Evolutionary conservation across 2,329 filamentous ascomycete species (phyloP).

Genomic region (Penicillium oxalicum): DNA sequence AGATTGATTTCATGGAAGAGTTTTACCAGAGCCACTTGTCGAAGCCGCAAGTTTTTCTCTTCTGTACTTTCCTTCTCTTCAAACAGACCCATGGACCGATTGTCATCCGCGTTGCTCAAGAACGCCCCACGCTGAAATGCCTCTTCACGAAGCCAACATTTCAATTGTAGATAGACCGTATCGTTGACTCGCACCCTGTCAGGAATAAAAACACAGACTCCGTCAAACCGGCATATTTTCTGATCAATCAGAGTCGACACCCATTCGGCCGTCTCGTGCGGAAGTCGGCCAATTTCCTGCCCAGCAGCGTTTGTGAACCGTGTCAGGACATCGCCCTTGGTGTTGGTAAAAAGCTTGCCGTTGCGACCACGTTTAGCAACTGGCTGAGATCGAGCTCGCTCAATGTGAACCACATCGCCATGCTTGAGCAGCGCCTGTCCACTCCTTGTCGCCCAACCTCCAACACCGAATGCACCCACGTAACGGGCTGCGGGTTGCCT

Average conservation of each 20-base stretch:
- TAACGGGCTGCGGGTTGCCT: slow-evolving; percentile 58
- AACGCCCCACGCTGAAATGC: slow-evolving; percentile 66
- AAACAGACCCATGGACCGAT: slow-evolving; percentile 67
- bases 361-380: slow-evolving; percentile 45
- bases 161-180: slow-evolving; percentile 84
- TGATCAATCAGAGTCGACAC: slow-evolving; percentile 90
- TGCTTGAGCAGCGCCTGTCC: slow-evolving; percentile 69
- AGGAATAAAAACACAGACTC: slow-evolving; percentile 80
- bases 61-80: slow-evolving; percentile 80
- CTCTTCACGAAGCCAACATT: slow-evolving; percentile 65
- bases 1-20: slow-evolving; percentile 86
- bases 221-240: slow-evolving; percentile 79
- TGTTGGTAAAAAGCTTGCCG: slow-evolving; percentile 45
- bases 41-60: slow-evolving; percentile 73
- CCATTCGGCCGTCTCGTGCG: slow-evolving; percentile 84
- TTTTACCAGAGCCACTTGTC: slow-evolving; percentile 82
- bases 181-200: slow-evolving; percentile 83
- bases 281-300: slow-evolving; percentile 77
- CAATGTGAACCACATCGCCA: slow-evolving; percentile 77
- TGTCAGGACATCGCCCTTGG: slow-evolving; percentile 78
- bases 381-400: slow-evolving; percentile 70
- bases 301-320: slow-evolving; percentile 77
- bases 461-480: slow-evolving; percentile 84
- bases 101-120: slow-evolving; percentile 49
- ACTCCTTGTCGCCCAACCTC: slow-evolving; percentile 85